Conservation (phyloP, 768 basidiomycete genomes). For the Mycena rosella region DNA sequence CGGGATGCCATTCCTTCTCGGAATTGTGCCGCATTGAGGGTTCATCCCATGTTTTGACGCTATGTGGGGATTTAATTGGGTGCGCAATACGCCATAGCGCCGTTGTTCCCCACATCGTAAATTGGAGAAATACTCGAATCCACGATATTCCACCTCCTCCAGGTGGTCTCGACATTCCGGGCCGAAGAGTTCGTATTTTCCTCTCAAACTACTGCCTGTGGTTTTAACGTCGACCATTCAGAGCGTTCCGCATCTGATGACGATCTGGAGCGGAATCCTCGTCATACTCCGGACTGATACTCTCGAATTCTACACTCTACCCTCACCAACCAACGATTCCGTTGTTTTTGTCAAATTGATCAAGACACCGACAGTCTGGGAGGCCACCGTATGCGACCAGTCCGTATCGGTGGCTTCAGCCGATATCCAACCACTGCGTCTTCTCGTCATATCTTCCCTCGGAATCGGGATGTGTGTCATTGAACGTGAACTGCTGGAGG, state of each 20-base stretch:
- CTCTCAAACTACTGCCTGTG: background rate
- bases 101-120: background rate
- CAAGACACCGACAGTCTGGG: constrained; percentile 17
- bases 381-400: constrained; percentile 9
- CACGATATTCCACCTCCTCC: background rate
- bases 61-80: background rate
- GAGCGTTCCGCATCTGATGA: constrained; percentile 11
- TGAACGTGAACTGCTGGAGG: background rate
- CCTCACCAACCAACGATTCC: background rate
- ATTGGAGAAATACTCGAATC: background rate
- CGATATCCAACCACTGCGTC: background rate
- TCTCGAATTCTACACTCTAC: constrained; percentile 6
- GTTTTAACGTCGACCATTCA: background rate
- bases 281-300: background rate
- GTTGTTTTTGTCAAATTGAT: background rate
- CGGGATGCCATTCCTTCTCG: background rate
- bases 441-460: background rate
- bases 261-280: background rate
- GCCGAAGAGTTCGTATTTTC: background rate
- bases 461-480: constrained; percentile 11
- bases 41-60: background rate
- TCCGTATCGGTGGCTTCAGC: background rate
- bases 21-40: background rate
- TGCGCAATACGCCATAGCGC: background rate
- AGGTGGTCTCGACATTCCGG: background rate